These are phyloP conservation scores for Pseudogymnoascus sp. DNA, from an alignment of 2,329 filamentous ascomycete genomes.

Conservation along the genomic window DNA sequence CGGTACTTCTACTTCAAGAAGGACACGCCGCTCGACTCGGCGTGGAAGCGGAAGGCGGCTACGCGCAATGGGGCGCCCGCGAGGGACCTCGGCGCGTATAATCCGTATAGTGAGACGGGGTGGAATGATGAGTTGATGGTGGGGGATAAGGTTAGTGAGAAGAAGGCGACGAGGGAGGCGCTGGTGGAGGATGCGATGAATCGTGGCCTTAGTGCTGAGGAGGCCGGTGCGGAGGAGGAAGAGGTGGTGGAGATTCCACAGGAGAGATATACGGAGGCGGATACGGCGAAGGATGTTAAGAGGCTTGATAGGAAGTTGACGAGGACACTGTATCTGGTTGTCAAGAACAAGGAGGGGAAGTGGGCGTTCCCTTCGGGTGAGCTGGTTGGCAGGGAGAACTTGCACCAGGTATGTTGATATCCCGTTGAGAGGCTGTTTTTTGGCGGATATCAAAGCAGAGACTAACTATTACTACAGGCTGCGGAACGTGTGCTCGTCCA, in stretches of 20 bases:
- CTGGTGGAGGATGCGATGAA: slow-evolving; percentile 69
- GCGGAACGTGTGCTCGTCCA: slow-evolving; percentile 71
- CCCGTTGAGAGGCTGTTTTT: not conserved
- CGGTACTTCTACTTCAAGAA: slow-evolving; percentile 93
- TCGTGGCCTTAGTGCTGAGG: slow-evolving; percentile 33
- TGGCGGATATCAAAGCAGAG: not conserved
- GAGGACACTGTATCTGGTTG: slow-evolving; percentile 78
- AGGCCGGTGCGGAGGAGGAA: slow-evolving; percentile 33
- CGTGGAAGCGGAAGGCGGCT: slow-evolving; percentile 81
- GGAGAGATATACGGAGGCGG: slow-evolving; percentile 68
- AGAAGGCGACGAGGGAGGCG: slow-evolving; percentile 57
- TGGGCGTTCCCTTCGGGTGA: slow-evolving; percentile 79
- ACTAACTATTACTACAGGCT: slow-evolving; percentile 46
- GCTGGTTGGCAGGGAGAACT: slow-evolving; percentile 61
- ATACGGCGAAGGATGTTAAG: slow-evolving; percentile 62
- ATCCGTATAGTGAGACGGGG: slow-evolving; percentile 58
- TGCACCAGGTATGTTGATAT: slow-evolving; percentile 64
- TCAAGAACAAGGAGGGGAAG: slow-evolving; percentile 59
- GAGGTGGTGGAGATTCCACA: slow-evolving; percentile 63
- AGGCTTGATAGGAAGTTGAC: slow-evolving; percentile 75
- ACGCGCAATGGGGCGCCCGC: slow-evolving; percentile 66
- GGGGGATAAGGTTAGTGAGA: slow-evolving; percentile 58
- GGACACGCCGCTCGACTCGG: slow-evolving; percentile 72
- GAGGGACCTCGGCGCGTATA: slow-evolving; percentile 79
- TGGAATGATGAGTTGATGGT: slow-evolving; percentile 91